Evolutionary conservation across 352 stramenopile species (phyloP).

Genomic region (Globisporangium paroecandrum): DNA sequence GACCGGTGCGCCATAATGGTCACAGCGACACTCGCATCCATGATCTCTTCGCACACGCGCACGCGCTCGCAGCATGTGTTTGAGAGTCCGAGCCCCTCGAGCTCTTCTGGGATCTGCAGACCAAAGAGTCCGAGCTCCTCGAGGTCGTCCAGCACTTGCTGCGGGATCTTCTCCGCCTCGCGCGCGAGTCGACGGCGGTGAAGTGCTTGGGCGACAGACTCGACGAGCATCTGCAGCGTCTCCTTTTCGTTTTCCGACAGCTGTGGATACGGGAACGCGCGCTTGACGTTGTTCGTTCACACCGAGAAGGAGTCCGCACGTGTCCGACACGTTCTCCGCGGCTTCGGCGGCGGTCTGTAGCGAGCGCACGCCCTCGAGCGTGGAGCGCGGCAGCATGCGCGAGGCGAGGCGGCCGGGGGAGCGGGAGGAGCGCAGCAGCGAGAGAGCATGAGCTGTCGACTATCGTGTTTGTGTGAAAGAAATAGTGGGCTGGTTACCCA

Average conservation of each 20-base stretch:
- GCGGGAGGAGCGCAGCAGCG: constrained; percentile 33
- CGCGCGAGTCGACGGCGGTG: constrained; percentile 52
- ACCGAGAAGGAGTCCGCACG: constrained; percentile 75
- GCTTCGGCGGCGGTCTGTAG: constrained; percentile 74
- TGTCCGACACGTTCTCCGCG: constrained; percentile 69
- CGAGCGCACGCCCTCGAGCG: constrained; percentile 23
- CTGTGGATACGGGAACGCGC: constrained; percentile 79
- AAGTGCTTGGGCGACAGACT: constrained; percentile 81
- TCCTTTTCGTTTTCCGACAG: constrained; percentile 66
- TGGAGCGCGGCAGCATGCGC: constrained; percentile 14
- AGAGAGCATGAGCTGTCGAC: constrained; percentile 10
- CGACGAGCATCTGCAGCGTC: constrained; percentile 83
- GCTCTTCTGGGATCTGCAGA: constrained; percentile 79
- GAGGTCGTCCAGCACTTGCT: constrained; percentile 66
- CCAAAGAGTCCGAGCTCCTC: constrained; percentile 86
- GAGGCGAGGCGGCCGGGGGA: neutral
- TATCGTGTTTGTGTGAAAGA: no score
- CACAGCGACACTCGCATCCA: constrained; percentile 70
- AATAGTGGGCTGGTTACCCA: no score
- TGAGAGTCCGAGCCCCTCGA: constrained; percentile 71
- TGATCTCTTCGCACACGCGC: constrained; percentile 69
- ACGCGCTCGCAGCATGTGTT: constrained; percentile 86
- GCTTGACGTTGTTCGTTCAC: constrained; percentile 65
- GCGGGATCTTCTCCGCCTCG: constrained; percentile 76
- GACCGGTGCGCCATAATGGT: constrained; percentile 88